Percentiles rank a stretch among this genome's conserved stretches.
phyloP scores from a whole-genome alignment of 805 yeast genomes.

The Metschnikowia lochheadii region DNA sequence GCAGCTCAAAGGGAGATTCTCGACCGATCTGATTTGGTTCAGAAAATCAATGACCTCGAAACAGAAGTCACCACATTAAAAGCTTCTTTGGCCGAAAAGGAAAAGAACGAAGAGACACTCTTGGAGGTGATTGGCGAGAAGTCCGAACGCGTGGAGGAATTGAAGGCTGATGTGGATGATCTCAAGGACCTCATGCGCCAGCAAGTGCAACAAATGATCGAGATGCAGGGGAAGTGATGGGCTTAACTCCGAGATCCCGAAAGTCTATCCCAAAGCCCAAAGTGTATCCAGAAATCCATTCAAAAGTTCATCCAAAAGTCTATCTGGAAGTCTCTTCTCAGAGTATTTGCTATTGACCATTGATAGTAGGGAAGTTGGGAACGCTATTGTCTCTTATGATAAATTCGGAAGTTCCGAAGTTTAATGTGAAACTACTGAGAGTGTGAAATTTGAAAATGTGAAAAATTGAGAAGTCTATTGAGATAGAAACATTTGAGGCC shows the following conservation, averaged over 20 bases:
- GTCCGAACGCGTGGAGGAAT: slow-evolving; percentile 78
- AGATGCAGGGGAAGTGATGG: slow-evolving; percentile 11
- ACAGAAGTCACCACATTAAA: slow-evolving; percentile 24
- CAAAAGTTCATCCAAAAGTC: background rate
- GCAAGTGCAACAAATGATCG: slow-evolving; percentile 80
- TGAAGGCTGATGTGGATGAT: slow-evolving; percentile 84
- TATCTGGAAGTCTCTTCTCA: no score
- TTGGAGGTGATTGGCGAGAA: slow-evolving; percentile 80
- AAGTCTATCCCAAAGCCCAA: no score
- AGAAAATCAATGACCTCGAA: slow-evolving; percentile 29
- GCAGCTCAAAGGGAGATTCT: slow-evolving; percentile 66
- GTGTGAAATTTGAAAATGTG: no score
- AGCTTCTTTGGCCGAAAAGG: slow-evolving; percentile 32
- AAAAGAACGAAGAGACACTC: slow-evolving; percentile 48
- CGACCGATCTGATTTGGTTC: slow-evolving; percentile 26
- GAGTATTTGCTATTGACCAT: no score
- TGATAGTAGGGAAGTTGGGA: no score
- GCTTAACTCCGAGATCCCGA: no score
- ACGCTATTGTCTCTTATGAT: no score
- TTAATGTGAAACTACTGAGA: no score
- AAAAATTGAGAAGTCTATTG: no score
- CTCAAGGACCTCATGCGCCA: slow-evolving; percentile 76
- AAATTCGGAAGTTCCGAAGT: no score
- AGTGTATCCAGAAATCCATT: no score
- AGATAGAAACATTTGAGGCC: no score